A percentile compares a stretch with the other conserved stretches of the same genome.
Evolutionary conservation across 2,329 filamentous ascomycete species (phyloP).

Genomic region (Colletotrichum sansevieriae): DNA sequence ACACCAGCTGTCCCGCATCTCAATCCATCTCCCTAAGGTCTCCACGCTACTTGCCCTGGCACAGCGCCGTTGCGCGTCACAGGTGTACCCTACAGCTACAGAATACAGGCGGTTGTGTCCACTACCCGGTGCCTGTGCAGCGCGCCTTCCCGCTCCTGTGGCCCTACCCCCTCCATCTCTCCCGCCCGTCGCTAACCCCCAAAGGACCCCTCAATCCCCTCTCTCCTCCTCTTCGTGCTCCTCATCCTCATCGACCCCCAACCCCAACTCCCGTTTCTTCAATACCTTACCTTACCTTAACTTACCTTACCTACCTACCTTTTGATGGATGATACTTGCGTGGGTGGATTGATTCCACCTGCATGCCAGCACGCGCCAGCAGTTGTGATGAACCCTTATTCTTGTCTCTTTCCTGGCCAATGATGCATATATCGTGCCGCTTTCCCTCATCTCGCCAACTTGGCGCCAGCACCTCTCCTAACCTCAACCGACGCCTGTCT

Average conservation of each 20-base stretch:
- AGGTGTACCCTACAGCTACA: not conserved
- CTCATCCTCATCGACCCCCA: constrained; percentile 14
- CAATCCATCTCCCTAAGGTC: constrained; percentile 3
- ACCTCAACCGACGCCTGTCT: not conserved
- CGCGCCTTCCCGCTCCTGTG: constrained; percentile 26
- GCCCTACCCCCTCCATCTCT: constrained; percentile 20
- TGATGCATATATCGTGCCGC: constrained; percentile 7
- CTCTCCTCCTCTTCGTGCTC: not conserved
- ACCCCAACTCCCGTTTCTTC: constrained; percentile 36
- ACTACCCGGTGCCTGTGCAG: constrained; percentile 21
- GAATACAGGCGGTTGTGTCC: constrained; percentile 5
- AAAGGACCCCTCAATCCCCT: not conserved
- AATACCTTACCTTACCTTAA: not conserved
- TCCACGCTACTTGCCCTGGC: constrained; percentile 11
- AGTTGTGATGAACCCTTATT: constrained; percentile 41
- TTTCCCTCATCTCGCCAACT: too few relatives aligned
- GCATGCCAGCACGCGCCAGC: constrained; percentile 40
- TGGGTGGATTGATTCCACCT: constrained; percentile 40
- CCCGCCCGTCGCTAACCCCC: constrained; percentile 17
- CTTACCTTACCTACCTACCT: too few relatives aligned
- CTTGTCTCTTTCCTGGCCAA: constrained; percentile 23
- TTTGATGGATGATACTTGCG: constrained; percentile 33
- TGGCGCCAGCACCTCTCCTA: not conserved
- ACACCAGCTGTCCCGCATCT: constrained; percentile 2
- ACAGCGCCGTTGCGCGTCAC: not conserved